Percentiles rank a stretch among this genome's conserved stretches.
Conservation (phyloP, 177 flowering plant genomes). For the Vitis hybrid region DNA sequence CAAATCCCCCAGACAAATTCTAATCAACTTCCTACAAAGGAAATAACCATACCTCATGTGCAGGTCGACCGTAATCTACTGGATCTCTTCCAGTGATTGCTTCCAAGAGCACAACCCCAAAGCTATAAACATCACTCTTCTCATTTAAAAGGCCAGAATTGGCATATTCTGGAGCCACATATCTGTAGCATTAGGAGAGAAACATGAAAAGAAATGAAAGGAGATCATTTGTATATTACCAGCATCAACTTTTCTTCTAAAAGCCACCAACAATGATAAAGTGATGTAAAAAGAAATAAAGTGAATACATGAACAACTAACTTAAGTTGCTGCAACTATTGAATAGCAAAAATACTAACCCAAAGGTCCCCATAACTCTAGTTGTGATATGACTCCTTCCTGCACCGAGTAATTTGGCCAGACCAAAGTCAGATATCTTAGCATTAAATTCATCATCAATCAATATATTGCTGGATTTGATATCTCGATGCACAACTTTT, state of each 20-base stretch:
- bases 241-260: not conserved
- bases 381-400: constrained; percentile 63
- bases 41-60: constrained; percentile 40
- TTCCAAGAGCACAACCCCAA: constrained; percentile 63
- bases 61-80: constrained; percentile 60
- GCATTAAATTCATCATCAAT: constrained; percentile 61
- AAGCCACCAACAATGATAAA: not conserved
- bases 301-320: not conserved
- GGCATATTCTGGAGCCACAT: constrained; percentile 77
- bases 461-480: constrained; percentile 65
- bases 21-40: no score
- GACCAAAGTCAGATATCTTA: constrained; percentile 67
- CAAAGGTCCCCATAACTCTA: constrained; percentile 70
- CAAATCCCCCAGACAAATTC: no score
- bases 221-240: not conserved
- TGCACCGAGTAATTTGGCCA: constrained; percentile 61
- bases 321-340: constrained; percentile 1
- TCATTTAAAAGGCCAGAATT: constrained; percentile 63
- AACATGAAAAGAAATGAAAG: not conserved
- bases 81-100: constrained; percentile 68
- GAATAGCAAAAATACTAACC: constrained; percentile 29
- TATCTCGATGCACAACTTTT: constrained; percentile 67
- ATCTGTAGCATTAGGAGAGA: constrained; percentile 27
- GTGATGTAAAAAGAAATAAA: not conserved
- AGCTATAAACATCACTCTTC: constrained; percentile 73